A percentile compares a stretch with the other conserved stretches of the same genome.
Evolutionary conservation across 306 rosid genomes (phyloP).

Genomic region (Castanea mollissima): DNA sequence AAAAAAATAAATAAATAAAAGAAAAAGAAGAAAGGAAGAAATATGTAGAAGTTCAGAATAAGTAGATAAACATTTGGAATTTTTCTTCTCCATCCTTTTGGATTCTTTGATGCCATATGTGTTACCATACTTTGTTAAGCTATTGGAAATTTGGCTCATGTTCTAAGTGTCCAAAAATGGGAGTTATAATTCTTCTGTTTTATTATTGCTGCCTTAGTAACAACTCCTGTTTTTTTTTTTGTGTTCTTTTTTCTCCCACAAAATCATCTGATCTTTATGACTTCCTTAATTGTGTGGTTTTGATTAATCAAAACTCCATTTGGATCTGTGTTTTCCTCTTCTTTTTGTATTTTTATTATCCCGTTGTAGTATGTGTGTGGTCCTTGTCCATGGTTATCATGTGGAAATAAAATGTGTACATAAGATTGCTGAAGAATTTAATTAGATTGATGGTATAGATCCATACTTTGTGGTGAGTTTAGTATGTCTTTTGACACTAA

Average conservation of each 20-base stretch:
- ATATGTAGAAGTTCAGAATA: too few relatives aligned
- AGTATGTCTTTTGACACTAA: conserved; percentile 1
- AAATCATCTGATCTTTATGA: too few relatives aligned
- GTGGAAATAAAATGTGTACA: conserved; percentile 1
- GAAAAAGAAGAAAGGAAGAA: too few relatives aligned
- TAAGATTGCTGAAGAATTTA: background rate
- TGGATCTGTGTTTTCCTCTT: background rate
- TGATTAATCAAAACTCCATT: background rate
- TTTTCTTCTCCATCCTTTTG: too few relatives aligned
- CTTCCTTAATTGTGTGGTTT: too few relatives aligned
- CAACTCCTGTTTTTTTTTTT: background rate
- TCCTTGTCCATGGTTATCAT: background rate
- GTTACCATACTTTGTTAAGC: background rate
- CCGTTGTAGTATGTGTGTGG: background rate
- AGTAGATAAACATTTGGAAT: too few relatives aligned
- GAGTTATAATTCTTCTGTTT: background rate
- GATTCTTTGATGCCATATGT: background rate
- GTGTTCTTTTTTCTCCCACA: too few relatives aligned
- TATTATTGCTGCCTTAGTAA: background rate
- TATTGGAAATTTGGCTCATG: background rate
- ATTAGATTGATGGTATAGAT: background rate
- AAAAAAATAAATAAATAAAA: too few relatives aligned
- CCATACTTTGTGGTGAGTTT: background rate
- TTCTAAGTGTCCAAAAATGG: background rate
- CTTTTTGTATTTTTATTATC: background rate